Conservation (phyloP, 2,329 filamentous ascomycete species). For the Nothophaeocryptopus gaeumannii region DNA sequence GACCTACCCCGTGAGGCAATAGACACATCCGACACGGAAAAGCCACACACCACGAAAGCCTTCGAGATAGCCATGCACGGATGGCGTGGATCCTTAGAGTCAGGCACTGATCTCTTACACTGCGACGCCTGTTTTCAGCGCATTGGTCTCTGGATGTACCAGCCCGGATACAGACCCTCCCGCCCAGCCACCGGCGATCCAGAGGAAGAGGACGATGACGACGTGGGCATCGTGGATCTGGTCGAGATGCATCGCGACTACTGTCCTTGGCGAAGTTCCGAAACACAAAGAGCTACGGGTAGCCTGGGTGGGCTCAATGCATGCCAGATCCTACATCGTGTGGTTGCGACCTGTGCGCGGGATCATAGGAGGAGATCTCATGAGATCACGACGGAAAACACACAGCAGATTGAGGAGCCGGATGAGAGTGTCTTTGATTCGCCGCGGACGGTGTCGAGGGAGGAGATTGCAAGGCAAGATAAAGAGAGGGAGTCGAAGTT, state of each 20-base stretch:
- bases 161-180: slow-evolving; percentile 51
- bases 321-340: slow-evolving; percentile 32
- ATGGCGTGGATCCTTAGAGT: slow-evolving; percentile 54
- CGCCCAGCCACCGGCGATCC: slow-evolving; percentile 30
- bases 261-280: slow-evolving; percentile 38
- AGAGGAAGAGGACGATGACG: slow-evolving; percentile 40
- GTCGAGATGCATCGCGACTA: slow-evolving; percentile 38
- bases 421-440: not conserved
- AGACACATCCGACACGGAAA: slow-evolving; percentile 8
- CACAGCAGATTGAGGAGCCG: slow-evolving; percentile 8
- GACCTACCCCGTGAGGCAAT: slow-evolving; percentile 31
- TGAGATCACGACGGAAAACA: slow-evolving; percentile 1
- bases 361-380: slow-evolving; percentile 33
- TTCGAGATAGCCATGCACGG: slow-evolving; percentile 44
- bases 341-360: slow-evolving; percentile 31
- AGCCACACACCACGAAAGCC: slow-evolving; percentile 19
- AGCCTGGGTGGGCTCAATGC: slow-evolving; percentile 34
- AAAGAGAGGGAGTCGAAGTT: slow-evolving; percentile 36
- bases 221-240: slow-evolving; percentile 29
- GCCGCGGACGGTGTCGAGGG: slow-evolving; percentile 20
- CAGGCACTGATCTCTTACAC: slow-evolving; percentile 69
- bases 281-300: slow-evolving; percentile 33
- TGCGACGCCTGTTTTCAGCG: slow-evolving; percentile 86
- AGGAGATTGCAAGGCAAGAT: slow-evolving; percentile 33
- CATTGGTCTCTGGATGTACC: slow-evolving; percentile 89